Conservation (phyloP, 768 basidiomycete species). For the Amanita molliuscula region DNA sequence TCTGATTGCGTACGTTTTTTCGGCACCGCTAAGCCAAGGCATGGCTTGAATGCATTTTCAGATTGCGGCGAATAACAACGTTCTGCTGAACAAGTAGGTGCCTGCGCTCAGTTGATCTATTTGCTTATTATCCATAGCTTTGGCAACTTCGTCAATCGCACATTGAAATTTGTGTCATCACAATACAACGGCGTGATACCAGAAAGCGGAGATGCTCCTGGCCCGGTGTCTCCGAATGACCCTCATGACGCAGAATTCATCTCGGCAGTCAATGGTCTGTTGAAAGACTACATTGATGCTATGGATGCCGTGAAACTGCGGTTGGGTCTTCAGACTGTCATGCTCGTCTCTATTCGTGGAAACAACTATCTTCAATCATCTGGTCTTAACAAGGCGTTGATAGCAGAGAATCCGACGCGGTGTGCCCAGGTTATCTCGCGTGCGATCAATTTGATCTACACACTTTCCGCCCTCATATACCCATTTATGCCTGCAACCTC, state of each 20-base stretch:
- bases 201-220: constrained; percentile 60
- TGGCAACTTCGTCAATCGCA: constrained; percentile 96
- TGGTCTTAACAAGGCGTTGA: constrained; percentile 82
- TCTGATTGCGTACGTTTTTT: constrained; percentile 64
- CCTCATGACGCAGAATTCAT: constrained; percentile 67
- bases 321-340: constrained; percentile 76
- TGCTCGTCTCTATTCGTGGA: constrained; percentile 81
- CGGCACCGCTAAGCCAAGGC: not conserved
- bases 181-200: constrained; percentile 78
- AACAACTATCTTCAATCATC: constrained; percentile 94
- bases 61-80: constrained; percentile 89
- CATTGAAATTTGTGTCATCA: constrained; percentile 83
- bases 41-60: constrained; percentile 17
- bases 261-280: constrained; percentile 62
- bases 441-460: constrained; percentile 88
- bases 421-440: constrained; percentile 88
- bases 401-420: constrained; percentile 69
- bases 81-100: constrained; percentile 83
- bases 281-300: constrained; percentile 72
- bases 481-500: constrained; percentile 96
- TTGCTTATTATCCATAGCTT: constrained; percentile 39
- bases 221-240: constrained; percentile 61
- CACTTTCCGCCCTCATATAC: constrained; percentile 74
- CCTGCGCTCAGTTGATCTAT: not conserved
- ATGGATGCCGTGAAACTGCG: constrained; percentile 93